These are phyloP conservation scores for Herpetospermum pedunculosum DNA, from an alignment of 306 rosid genomes.

Conservation along the genomic window DNA sequence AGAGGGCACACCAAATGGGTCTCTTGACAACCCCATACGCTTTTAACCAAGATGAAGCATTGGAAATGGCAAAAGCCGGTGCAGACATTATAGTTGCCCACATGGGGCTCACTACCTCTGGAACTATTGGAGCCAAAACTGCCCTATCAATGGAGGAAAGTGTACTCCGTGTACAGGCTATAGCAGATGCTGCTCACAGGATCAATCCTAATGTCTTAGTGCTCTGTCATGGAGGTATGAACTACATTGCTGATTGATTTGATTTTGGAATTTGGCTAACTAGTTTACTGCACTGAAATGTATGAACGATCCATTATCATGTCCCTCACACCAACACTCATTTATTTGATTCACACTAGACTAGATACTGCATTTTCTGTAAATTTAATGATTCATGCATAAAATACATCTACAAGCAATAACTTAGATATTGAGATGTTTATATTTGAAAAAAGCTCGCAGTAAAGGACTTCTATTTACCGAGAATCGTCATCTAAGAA, in stretches of 20 bases:
- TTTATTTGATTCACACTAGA: no score
- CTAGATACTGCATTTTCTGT: no score
- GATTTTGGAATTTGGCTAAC: not conserved
- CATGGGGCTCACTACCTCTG: conserved; percentile 91
- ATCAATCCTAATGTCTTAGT: conserved; percentile 58
- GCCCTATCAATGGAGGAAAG: conserved; percentile 75
- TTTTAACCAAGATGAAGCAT: conserved; percentile 64
- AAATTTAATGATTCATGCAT: no score
- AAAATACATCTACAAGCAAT: no score
- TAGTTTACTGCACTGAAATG: not conserved
- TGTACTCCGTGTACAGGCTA: conserved; percentile 61
- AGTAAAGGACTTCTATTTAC: no score
- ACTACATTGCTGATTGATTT: not conserved
- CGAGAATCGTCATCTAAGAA: not conserved
- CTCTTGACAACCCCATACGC: conserved; percentile 90
- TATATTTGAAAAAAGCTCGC: no score
- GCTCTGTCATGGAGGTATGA: conserved; percentile 76
- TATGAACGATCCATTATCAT: not conserved
- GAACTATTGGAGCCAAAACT: conserved; percentile 81
- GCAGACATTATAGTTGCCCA: conserved; percentile 90
- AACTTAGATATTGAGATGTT: no score
- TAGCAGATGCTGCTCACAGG: conserved; percentile 72
- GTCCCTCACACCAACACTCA: not conserved
- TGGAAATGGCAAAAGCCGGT: conserved; percentile 71
- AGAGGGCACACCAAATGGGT: conserved; percentile 75